Evolutionary conservation across 257 asterid species (phyloP).

Genomic region (Solanum verrucosum): DNA sequence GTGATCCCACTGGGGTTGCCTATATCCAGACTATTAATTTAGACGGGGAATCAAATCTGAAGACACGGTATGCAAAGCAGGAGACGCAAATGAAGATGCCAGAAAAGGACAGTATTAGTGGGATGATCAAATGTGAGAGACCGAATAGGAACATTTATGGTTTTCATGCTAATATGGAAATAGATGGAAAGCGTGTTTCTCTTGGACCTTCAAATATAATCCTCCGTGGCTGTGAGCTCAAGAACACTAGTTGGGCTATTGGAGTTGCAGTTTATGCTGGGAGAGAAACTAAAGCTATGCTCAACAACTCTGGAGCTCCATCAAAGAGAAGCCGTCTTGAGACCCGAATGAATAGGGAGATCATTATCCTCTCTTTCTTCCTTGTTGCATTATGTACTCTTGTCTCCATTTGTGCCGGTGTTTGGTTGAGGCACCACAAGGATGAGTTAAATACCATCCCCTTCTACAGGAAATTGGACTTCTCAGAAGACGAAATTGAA

Average conservation of each 20-base stretch:
- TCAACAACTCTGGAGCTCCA: constrained; percentile 94
- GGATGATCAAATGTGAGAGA: constrained; percentile 84
- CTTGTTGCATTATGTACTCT: constrained; percentile 55
- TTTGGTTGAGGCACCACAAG: constrained; percentile 69
- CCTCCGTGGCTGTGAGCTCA: constrained; percentile 91
- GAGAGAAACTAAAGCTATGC: constrained; percentile 93
- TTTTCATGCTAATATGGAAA: constrained; percentile 80
- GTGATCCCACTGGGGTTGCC: constrained; percentile 87
- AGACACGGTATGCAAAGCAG: constrained; percentile 95
- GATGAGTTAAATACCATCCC: constrained; percentile 70
- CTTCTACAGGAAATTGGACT: constrained; percentile 65
- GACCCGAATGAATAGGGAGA: constrained; percentile 85
- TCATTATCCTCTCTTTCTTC: constrained; percentile 61
- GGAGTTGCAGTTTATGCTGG: constrained; percentile 94
- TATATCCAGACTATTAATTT: constrained; percentile 85
- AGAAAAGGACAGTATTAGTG: constrained; percentile 32
- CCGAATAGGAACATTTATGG: constrained; percentile 96
- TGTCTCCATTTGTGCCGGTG: constrained; percentile 59
- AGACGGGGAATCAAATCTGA: constrained; percentile 95
- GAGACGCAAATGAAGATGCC: constrained; percentile 63
- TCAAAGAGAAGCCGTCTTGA: constrained; percentile 92
- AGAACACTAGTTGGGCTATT: constrained; percentile 84
- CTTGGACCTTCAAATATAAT: constrained; percentile 96
- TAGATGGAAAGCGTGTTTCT: constrained; percentile 76
- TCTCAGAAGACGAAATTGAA: constrained; percentile 30